phyloP scores from a whole-genome alignment of 148 eudicot genomes.

The Oxyria digyna region DNA sequence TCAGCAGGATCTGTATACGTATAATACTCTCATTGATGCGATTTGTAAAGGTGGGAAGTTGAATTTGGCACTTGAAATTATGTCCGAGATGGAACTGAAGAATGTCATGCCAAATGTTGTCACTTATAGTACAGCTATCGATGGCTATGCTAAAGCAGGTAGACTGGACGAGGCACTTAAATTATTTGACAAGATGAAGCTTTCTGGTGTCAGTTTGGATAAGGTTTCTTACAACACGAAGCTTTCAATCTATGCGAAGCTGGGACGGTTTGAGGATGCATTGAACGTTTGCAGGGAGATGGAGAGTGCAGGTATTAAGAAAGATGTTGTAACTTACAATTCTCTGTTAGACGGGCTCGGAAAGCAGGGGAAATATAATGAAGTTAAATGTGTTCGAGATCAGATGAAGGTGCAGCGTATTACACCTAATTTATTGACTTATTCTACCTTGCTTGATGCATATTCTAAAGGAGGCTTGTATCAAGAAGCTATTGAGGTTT shows the following conservation, averaged over 20 bases:
- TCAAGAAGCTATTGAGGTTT: slow-evolving; percentile 61
- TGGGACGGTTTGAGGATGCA: slow-evolving; percentile 85
- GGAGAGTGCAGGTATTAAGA: slow-evolving; percentile 67
- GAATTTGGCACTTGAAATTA: slow-evolving; percentile 60
- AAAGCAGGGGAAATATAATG: slow-evolving; percentile 78
- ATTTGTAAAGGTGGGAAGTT: slow-evolving; percentile 72
- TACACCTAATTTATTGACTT: slow-evolving; percentile 65
- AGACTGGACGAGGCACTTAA: slow-evolving; percentile 58
- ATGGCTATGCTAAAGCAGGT: slow-evolving; percentile 81
- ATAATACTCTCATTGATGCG: slow-evolving; percentile 79
- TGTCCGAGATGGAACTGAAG: slow-evolving; percentile 70
- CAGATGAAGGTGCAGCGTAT: slow-evolving; percentile 59
- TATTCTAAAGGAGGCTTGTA: slow-evolving; percentile 70
- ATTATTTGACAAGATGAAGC: slow-evolving; percentile 77
- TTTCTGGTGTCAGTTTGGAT: slow-evolving; percentile 49
- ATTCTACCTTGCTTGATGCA: slow-evolving; percentile 78
- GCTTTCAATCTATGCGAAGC: slow-evolving; percentile 74
- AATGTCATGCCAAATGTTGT: slow-evolving; percentile 75
- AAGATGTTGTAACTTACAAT: slow-evolving; percentile 92
- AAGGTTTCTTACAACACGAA: slow-evolving; percentile 73
- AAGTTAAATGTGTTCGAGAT: slow-evolving; percentile 54
- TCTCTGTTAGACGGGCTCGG: slow-evolving; percentile 88
- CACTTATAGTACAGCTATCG: slow-evolving; percentile 82
- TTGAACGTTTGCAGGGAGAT: slow-evolving; percentile 61
- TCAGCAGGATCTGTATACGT: slow-evolving; percentile 83